A percentile compares a stretch with the other conserved stretches of the same genome.
These are phyloP conservation scores for Domatiomyces globalis DNA, from an alignment of 2,329 filamentous ascomycete species.

Conservation along the genomic window DNA sequence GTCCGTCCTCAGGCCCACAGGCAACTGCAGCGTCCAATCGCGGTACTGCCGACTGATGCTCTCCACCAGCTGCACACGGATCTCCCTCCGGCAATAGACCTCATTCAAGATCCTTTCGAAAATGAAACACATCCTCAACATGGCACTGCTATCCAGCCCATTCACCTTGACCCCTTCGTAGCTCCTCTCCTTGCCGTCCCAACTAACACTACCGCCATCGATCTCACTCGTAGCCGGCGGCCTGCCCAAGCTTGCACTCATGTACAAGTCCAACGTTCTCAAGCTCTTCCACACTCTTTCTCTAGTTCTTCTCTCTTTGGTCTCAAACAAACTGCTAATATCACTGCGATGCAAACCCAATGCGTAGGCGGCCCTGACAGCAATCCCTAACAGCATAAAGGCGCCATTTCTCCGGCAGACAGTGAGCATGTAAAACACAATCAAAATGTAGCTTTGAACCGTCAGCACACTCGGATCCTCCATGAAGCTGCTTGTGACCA, in stretches of 20 bases:
- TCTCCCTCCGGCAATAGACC: slow-evolving; percentile 31
- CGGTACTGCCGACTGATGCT: slow-evolving; percentile 30
- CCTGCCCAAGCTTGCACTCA: slow-evolving; percentile 38
- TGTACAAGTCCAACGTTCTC: slow-evolving; percentile 37
- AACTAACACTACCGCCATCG: slow-evolving; percentile 22
- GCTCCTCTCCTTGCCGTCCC: slow-evolving; percentile 14
- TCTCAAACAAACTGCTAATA: slow-evolving; percentile 37
- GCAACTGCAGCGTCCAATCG: slow-evolving; percentile 28
- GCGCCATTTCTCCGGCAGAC: slow-evolving; percentile 39
- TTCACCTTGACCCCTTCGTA: slow-evolving; percentile 31
- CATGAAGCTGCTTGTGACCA: slow-evolving; percentile 33
- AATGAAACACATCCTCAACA: slow-evolving; percentile 30
- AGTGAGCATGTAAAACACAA: slow-evolving; percentile 40
- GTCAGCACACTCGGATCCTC: slow-evolving; percentile 37
- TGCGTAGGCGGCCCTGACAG: slow-evolving; percentile 38
- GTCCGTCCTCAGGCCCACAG: slow-evolving; percentile 34
- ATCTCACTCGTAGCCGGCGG: slow-evolving; percentile 40
- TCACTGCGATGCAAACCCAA: slow-evolving; percentile 39
- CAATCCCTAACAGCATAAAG: slow-evolving; percentile 39
- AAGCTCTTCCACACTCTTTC: slow-evolving; percentile 41
- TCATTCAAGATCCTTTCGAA: slow-evolving; percentile 31
- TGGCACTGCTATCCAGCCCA: slow-evolving; percentile 29
- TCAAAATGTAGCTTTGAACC: slow-evolving; percentile 37
- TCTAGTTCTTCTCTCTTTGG: slow-evolving; percentile 27
- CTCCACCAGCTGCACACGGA: slow-evolving; percentile 29